Base-by-base conservation (phyloP, 495 filamentous ascomycete species). In the Hypoxylon fragiforme region DNA sequence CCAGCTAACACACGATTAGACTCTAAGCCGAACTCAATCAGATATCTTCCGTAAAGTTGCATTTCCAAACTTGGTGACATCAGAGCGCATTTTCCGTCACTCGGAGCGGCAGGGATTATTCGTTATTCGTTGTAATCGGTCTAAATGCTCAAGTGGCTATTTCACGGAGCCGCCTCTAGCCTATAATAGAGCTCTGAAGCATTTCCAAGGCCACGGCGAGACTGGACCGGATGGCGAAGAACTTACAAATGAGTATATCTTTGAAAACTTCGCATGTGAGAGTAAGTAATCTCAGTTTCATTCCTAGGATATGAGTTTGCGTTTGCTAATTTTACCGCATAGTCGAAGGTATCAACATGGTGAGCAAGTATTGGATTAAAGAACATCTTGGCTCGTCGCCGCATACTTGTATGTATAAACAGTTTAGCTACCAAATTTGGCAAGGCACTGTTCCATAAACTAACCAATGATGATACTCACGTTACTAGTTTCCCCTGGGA, bases 361-460 rank as follows among this genome's bases (percentile, higher is more conserved):
- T 56, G 8, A 63, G 58, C 35, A 65, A 63, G 44, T 65, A 68
- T 37, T 68, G 65, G 65, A 57, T 68, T 11, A 60, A 50, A 32
- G 62, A 65, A 39, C 65, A 67, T 47, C 54, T 65, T 18, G 55
- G 62, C 12, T 21, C 53, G 24, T 36, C 42, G 7, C 65, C 62
- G 15, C 65, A 68, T 19, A 68, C 59, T 11, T 68, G 65, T 68
- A 40, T 30, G 65, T 63, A 16, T 19, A 31, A 5, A 24, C 7
- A 12, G 24, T 37, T 14, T 15, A 3, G 3, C 39, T n/a, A 37
- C 3, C 16, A 4, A 6, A 8, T 7, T 16, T 2, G 8, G n/a
- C 1, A 28, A 14, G n/a, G n/a, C n/a, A n/a, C n/a, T n/a, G n/a
- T n/a, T n/a, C n/a, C n/a, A n/a, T n/a, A n/a, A n/a, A n/a, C n/a